Base-by-base conservation (phyloP, 331 rosid genomes). In the Quercus tomentella region DNA sequence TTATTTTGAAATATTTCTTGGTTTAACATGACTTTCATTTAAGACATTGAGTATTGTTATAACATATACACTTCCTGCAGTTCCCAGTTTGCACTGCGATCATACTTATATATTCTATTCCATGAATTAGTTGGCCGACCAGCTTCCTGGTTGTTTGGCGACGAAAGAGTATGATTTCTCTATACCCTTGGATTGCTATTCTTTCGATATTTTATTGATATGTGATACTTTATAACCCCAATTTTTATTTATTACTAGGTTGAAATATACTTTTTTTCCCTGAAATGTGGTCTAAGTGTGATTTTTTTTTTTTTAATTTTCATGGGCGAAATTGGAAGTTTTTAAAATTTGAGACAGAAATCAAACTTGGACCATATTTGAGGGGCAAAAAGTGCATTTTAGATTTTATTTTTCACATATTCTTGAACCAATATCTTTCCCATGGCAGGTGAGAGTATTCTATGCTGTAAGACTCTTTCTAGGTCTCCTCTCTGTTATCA, bases 81-180 rank as follows among this genome's bases (percentile, higher is more conserved):
- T 85, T 91, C 99, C 45, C 91, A 93, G 91, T 96, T 91, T 88
- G 98, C 98, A 65, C 99, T 96, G 52, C 88, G 99, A 61, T 96
- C 99, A 1, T 96, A 96, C 88, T 84, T 91, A 61, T 96, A 96
- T 88, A 89, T 91, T 83, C 74, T 88, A 72, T 89, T 96, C 83
- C 99, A 96, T 86, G 98, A 90, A 76, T 76, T 93, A 73, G 97
- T 96, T 87, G 99, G 89, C 56, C 88, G 84, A 45, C 99, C 98
- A 51, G 98, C 97, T 83, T 84, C 93, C 9, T 96, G 91, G 97
- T 76, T 89, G 76, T 96, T 82, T 78, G 84, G 78, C 35, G 97
- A 93, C 51, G 99, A 96, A 17, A 96, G 89, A 81, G 98, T 91
- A 88, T 86, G 91, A 43, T 56, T 80, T 33, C 23, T 41, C 65